Evolutionary conservation across 345 rosid genomes (phyloP).

Genomic region (Gossypium stocksii): DNA sequence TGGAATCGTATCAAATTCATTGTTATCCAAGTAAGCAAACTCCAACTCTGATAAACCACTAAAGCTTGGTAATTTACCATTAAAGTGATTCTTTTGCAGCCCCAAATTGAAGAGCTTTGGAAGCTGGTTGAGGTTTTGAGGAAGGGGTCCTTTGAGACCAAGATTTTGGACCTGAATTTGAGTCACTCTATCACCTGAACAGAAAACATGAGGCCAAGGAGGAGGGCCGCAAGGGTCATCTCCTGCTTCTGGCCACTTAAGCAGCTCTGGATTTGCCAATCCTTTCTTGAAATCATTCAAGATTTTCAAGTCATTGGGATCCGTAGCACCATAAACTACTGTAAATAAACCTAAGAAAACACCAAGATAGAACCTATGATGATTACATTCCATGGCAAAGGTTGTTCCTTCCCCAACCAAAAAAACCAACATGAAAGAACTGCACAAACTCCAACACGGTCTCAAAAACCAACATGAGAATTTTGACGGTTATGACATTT

Average conservation of each 20-base stretch:
- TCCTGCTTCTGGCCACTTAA: conserved; percentile 58
- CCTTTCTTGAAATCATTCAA: conserved; percentile 54
- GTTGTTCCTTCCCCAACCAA: background rate
- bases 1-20: conserved; percentile 58
- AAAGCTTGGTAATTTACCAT: conserved; percentile 55
- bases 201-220: conserved; percentile 51
- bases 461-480: background rate
- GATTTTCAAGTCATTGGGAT: conserved; percentile 50
- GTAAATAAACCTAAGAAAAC: conserved; percentile 20
- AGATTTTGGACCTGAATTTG: conserved; percentile 61
- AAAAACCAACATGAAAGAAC: background rate
- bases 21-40: conserved; percentile 50
- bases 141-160: conserved; percentile 57
- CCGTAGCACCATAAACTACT: conserved; percentile 36
- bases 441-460: too few relatives aligned
- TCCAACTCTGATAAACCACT: conserved; percentile 48
- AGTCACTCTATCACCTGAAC: conserved; percentile 44
- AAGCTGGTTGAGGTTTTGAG: conserved; percentile 54
- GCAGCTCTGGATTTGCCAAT: conserved; percentile 56
- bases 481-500: background rate
- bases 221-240: conserved; percentile 61
- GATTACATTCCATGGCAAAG: conserved; percentile 9
- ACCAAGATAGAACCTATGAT: conserved; percentile 19
- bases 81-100: conserved; percentile 56
- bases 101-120: conserved; percentile 48